These are phyloP conservation scores for Penicillium pulvis DNA, from an alignment of 495 filamentous ascomycete genomes.

Conservation along the genomic window DNA sequence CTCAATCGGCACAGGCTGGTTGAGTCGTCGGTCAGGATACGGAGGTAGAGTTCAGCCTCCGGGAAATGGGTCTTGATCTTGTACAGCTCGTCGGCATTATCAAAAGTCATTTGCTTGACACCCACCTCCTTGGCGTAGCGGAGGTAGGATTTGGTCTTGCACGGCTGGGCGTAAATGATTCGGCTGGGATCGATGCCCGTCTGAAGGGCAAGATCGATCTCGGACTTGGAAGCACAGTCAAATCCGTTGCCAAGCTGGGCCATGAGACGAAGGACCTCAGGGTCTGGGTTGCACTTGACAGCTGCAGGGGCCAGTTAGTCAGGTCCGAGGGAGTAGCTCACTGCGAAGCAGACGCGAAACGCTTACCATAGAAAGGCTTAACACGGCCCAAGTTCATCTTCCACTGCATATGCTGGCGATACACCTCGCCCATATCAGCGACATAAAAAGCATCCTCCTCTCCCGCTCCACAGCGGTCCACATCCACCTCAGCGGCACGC, in stretches of 20 bases:
- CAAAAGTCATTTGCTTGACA: slow-evolving; percentile 99
- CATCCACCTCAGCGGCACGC: slow-evolving; percentile 78
- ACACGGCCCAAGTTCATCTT: slow-evolving; percentile 90
- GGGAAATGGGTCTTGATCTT: slow-evolving; percentile 93
- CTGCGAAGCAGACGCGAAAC: background rate
- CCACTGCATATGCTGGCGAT: slow-evolving; percentile 98
- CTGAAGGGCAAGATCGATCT: slow-evolving; percentile 87
- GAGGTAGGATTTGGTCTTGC: slow-evolving; percentile 98
- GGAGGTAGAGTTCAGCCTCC: slow-evolving; percentile 85
- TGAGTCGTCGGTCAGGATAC: slow-evolving; percentile 95
- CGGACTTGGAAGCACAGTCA: slow-evolving; percentile 95
- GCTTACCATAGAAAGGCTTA: slow-evolving; percentile 93
- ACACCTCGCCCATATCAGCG: slow-evolving; percentile 96
- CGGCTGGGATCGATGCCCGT: slow-evolving; percentile 85
- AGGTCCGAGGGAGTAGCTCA: background rate
- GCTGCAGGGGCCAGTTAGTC: slow-evolving; percentile 51
- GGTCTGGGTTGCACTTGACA: slow-evolving; percentile 98
- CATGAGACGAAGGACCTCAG: slow-evolving; percentile 83
- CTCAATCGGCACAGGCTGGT: slow-evolving; percentile 91
- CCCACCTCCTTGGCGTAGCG: slow-evolving; percentile 79
- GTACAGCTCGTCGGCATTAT: slow-evolving; percentile 96
- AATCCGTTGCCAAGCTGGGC: slow-evolving; percentile 89
- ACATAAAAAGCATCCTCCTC: slow-evolving; percentile 98
- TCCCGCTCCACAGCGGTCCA: slow-evolving; percentile 80
- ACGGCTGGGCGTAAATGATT: slow-evolving; percentile 98